Percentiles rank a stretch among this genome's conserved stretches.
phyloP scores from a whole-genome alignment of 805 yeast species.

The Torulaspora microellipsoides region DNA sequence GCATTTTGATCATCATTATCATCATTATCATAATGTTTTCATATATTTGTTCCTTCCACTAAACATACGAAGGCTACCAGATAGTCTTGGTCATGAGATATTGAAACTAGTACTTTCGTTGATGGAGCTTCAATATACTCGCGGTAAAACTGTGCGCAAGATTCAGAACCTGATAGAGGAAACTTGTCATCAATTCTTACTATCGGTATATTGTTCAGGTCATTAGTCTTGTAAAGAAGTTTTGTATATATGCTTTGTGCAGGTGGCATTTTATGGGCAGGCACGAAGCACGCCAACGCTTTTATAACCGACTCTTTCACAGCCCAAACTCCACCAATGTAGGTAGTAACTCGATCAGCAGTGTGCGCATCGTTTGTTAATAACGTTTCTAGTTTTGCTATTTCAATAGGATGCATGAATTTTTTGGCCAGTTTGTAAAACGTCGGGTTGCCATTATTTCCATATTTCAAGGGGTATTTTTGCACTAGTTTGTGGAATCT shows the following conservation, averaged over 20 bases:
- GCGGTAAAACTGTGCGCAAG: conserved; percentile 12
- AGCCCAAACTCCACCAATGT: conserved; percentile 34
- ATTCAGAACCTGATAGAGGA: not conserved
- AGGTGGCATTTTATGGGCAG: conserved; percentile 21
- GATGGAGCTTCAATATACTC: conserved; percentile 10
- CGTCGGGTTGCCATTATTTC: not conserved
- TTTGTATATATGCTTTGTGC: conserved; percentile 29
- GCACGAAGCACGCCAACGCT: conserved; percentile 18
- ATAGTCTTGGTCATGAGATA: conserved; percentile 33
- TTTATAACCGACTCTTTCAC: conserved; percentile 29
- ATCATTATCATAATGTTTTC: not conserved
- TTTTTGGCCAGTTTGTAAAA: conserved; percentile 21
- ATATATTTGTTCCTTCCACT: not conserved
- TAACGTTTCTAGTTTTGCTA: conserved; percentile 14
- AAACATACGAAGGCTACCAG: conserved; percentile 16
- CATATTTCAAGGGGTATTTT: conserved; percentile 11
- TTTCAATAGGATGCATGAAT: conserved; percentile 25
- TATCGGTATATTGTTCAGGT: conserved; percentile 17
- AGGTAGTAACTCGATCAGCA: conserved; percentile 4
- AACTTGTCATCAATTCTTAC: conserved; percentile 13
- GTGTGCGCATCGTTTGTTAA: not conserved
- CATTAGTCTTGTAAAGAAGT: conserved; percentile 22
- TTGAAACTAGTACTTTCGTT: conserved; percentile 17
- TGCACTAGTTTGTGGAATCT: conserved; percentile 20
- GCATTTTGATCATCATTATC: too few relatives aligned